A percentile compares a stretch with the other conserved stretches of the same genome.
Evolutionary conservation across 1,284 basidiomycete species (phyloP).

Genomic region (Papiliotrema laurentii): DNA sequence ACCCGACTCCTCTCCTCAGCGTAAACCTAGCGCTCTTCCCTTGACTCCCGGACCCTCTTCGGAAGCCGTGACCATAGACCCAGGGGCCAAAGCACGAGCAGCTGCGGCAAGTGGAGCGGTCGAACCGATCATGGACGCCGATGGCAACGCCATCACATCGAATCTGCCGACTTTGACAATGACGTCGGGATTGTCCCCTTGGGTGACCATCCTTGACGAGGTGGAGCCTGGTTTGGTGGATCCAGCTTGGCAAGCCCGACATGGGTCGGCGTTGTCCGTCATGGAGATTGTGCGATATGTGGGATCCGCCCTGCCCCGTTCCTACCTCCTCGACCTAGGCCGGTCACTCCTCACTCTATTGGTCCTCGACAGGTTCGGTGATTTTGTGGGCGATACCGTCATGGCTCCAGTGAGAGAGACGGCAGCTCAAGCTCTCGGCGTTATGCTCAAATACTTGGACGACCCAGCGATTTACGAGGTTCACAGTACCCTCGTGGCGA

Average conservation of each 20-base stretch:
- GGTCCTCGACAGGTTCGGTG: slow-evolving; percentile 93
- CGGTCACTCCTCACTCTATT: slow-evolving; percentile 85
- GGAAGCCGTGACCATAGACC: slow-evolving; percentile 41
- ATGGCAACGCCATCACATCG: slow-evolving; percentile 18
- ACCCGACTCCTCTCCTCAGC: slow-evolving; percentile 9
- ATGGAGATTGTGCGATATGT: slow-evolving; percentile 84
- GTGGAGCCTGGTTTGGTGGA: slow-evolving; percentile 80
- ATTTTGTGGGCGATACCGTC: slow-evolving; percentile 95
- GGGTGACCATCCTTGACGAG: slow-evolving; percentile 77
- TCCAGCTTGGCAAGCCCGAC: slow-evolving; percentile 86
- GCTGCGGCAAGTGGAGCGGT: slow-evolving; percentile 32
- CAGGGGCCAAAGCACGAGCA: slow-evolving; percentile 41
- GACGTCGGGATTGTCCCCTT: slow-evolving; percentile 72
- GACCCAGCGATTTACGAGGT: slow-evolving; percentile 69
- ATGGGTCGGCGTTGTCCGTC: slow-evolving; percentile 88
- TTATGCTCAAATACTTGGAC: slow-evolving; percentile 82
- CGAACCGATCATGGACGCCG: slow-evolving; percentile 31
- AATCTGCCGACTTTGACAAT: slow-evolving; percentile 16
- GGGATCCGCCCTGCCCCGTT: slow-evolving; percentile 66
- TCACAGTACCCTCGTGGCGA: slow-evolving; percentile 77
- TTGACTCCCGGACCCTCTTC: slow-evolving; percentile 14
- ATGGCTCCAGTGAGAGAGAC: slow-evolving; percentile 96
- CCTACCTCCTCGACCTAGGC: slow-evolving; percentile 57
- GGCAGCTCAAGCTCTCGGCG: slow-evolving; percentile 88
- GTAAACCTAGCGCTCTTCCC: not conserved